Evolutionary conservation across 495 filamentous ascomycete genomes (phyloP).

Genomic region (Entonaema liquescens): DNA sequence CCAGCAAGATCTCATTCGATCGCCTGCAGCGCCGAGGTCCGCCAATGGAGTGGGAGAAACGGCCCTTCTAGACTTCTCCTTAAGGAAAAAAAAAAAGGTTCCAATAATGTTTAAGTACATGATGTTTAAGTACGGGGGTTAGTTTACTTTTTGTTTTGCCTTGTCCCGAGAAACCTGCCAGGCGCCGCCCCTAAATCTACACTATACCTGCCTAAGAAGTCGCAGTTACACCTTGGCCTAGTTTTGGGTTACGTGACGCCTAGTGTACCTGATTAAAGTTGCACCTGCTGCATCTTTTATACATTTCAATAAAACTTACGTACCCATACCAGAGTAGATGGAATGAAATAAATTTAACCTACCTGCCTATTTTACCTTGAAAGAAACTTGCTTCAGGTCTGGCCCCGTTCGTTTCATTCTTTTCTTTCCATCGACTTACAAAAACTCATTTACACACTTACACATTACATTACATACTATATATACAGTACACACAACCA

Average conservation of each 20-base stretch:
- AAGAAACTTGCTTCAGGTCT: not conserved
- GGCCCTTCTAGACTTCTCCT: slow-evolving; percentile 34
- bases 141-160: slow-evolving; percentile 12
- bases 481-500: not conserved
- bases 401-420: not conserved
- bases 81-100: slow-evolving; percentile 28
- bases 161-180: not conserved
- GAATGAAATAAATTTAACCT: slow-evolving; percentile 11
- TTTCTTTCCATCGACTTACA: not conserved
- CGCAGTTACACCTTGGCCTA: not conserved
- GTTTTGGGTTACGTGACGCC: slow-evolving; percentile 20
- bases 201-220: slow-evolving; percentile 8
- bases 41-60: slow-evolving; percentile 21
- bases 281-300: not conserved
- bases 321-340: not conserved
- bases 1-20: slow-evolving; percentile 36
- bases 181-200: not conserved
- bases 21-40: slow-evolving; percentile 16
- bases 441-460: not conserved
- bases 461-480: not conserved
- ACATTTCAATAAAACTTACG: not conserved
- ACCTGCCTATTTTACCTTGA: not conserved
- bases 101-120: slow-evolving; percentile 2
- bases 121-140: not conserved
- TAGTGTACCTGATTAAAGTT: slow-evolving; percentile 23